phyloP scores from a whole-genome alignment of 176 grass and related monocot genomes.

The Phragmites australis region DNA sequence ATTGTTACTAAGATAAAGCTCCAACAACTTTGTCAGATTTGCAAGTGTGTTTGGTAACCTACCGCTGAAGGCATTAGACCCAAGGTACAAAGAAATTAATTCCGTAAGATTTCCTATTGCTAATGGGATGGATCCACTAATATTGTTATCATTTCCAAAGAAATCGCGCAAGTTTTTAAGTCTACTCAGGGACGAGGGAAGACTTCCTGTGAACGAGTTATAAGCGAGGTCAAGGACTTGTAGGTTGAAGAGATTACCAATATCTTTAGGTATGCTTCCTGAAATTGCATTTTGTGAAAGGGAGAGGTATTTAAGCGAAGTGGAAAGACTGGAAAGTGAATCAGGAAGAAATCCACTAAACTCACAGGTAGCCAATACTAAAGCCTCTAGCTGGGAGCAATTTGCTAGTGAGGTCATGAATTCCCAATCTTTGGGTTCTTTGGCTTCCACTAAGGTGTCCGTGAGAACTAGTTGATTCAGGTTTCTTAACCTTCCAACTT shows the following conservation, averaged over 20 bases:
- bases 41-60: slow-evolving; percentile 37
- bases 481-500: background rate
- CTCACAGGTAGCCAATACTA: background rate
- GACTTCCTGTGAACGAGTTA: slow-evolving; percentile 29
- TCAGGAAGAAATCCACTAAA: slow-evolving; percentile 24
- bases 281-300: background rate
- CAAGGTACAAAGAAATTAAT: slow-evolving; percentile 25
- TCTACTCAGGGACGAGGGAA: slow-evolving; percentile 40
- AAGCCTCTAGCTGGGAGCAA: background rate
- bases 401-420: slow-evolving; percentile 35
- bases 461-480: background rate
- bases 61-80: background rate
- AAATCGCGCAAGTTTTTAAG: background rate
- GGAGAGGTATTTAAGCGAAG: background rate
- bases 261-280: slow-evolving; percentile 23
- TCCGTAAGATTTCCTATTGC: slow-evolving; percentile 31
- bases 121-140: background rate
- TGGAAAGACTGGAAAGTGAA: slow-evolving; percentile 33
- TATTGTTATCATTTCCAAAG: background rate
- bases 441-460: background rate
- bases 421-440: slow-evolving; percentile 16
- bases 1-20: slow-evolving; percentile 18
- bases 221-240: background rate
- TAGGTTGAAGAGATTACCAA: slow-evolving; percentile 34
- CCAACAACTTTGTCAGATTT: slow-evolving; percentile 8